Base-by-base conservation (phyloP, 176 grass and related monocot species). In the Carex parvula region DNA sequence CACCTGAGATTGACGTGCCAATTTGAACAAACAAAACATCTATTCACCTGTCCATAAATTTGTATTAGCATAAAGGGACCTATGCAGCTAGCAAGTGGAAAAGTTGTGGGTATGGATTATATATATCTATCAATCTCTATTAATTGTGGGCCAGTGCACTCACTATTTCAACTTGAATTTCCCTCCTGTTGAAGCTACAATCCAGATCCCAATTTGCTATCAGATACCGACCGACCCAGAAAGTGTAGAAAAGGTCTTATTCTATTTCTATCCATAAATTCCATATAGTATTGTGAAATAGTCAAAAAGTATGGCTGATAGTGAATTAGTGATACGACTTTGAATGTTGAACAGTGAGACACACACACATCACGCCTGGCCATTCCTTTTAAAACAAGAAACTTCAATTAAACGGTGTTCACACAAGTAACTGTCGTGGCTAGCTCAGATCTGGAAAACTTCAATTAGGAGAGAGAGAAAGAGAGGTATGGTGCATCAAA, bases 301-400 rank as follows among this genome's bases (percentile, higher is more conserved):
- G 60, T 83, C 80, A 83, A 66, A 82, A 67, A 65, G 60, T 10
- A 83, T 16, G 42, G 80, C 73, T 83, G 5, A 14, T 26, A 26
- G 26, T 26, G 26, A 26, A n/a, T n/a, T n/a, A n/a, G n/a, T n/a
- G n/a, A n/a, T 83, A 52, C n/a, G 39, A 67, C 60, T 83, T 83
- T 83, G 61, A 83, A 83, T 26, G 39, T 83, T 83, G 80, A 83
- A 83, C 33, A 68, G 80, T 83, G 46, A 9, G 24, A 55, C 61
- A 66, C 60, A 82, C 39, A 64, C 42, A n/a, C n/a, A 83, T 68
- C 80, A 83, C 58, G 57, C 79, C 55, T 81, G 58, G 18, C 79
- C n/a, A 42, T 81, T 67, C 60, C 60, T 83, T 83, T 83, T 53
- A 30, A 30, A 22, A 82, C 61, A 82, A 83, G 80, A 6, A 30